Conservation (phyloP, 345 rosid genomes). For the Excoecaria cochinchinensis region DNA sequence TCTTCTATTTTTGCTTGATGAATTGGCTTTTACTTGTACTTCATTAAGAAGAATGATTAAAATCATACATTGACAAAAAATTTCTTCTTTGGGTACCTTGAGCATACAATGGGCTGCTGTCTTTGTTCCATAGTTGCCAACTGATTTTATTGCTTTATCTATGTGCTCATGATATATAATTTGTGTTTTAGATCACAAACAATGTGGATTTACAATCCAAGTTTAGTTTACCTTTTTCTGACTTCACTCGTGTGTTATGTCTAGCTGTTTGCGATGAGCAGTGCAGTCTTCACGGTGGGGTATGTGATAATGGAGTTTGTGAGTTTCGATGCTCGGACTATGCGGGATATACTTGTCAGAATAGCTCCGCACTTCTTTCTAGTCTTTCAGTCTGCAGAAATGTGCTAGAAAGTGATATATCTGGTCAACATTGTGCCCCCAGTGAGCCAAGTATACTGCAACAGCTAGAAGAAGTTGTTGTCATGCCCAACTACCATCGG, state of each 20-base stretch:
- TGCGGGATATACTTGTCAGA: constrained; percentile 96
- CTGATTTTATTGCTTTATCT: neutral
- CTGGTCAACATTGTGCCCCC: constrained; percentile 93
- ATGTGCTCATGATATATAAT: neutral
- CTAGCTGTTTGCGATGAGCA: constrained; percentile 97
- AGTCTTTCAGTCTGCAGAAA: constrained; percentile 84
- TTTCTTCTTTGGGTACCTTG: neutral
- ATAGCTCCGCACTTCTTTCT: constrained; percentile 78
- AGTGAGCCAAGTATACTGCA: constrained; percentile 87
- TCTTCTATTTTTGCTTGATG: neutral
- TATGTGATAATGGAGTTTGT: constrained; percentile 98
- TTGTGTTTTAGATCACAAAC: too few species aligned
- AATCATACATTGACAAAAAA: neutral
- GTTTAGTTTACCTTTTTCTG: neutral
- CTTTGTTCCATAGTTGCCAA: neutral
- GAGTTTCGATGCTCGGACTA: constrained; percentile 99
- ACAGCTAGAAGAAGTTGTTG: constrained; percentile 97
- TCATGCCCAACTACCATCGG: constrained; percentile 90
- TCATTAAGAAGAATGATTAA: neutral
- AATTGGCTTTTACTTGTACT: neutral
- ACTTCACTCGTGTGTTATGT: constrained; percentile 12
- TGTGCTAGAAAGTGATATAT: constrained; percentile 69
- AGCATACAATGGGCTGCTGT: neutral
- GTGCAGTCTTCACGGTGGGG: constrained; percentile 98
- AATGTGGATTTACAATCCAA: neutral